phyloP scores from a whole-genome alignment of 495 filamentous ascomycete species.

The Aspergillus avenaceus region DNA sequence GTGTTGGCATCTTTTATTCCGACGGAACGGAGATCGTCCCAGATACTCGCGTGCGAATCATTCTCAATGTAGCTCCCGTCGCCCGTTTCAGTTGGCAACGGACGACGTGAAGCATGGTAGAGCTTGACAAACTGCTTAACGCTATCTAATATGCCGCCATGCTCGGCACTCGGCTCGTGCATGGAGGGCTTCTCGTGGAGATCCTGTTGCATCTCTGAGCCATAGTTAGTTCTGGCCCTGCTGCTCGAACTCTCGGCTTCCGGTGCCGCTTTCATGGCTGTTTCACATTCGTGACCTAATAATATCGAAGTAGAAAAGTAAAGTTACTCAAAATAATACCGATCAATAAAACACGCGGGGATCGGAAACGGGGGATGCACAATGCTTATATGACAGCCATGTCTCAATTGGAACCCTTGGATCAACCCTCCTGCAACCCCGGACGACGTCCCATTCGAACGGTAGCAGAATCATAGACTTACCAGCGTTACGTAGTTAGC shows the following conservation, averaged over 20 bases:
- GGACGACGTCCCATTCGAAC: no score
- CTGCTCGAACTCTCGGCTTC: background rate
- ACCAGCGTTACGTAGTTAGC: no score
- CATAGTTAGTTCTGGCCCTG: background rate
- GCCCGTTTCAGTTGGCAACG: slow-evolving; percentile 53
- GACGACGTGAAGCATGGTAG: slow-evolving; percentile 47
- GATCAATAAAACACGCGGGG: no score
- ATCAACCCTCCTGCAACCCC: no score
- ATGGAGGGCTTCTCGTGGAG: background rate
- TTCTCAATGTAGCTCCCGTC: slow-evolving; percentile 40
- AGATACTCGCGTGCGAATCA: slow-evolving; percentile 39
- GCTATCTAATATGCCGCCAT: background rate
- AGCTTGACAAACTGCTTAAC: slow-evolving; percentile 22
- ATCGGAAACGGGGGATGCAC: no score
- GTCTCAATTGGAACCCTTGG: no score
- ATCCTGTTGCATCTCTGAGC: background rate
- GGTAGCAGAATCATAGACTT: no score
- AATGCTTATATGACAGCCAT: no score
- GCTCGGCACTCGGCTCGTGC: background rate
- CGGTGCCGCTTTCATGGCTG: background rate
- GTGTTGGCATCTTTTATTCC: slow-evolving; percentile 43
- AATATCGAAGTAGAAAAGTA: background rate
- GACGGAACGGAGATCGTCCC: slow-evolving; percentile 51
- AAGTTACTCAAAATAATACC: background rate
- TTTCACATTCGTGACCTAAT: background rate